Base-by-base conservation (phyloP, 441 rosid genomes). In the Gossypium davidsonii region DNA sequence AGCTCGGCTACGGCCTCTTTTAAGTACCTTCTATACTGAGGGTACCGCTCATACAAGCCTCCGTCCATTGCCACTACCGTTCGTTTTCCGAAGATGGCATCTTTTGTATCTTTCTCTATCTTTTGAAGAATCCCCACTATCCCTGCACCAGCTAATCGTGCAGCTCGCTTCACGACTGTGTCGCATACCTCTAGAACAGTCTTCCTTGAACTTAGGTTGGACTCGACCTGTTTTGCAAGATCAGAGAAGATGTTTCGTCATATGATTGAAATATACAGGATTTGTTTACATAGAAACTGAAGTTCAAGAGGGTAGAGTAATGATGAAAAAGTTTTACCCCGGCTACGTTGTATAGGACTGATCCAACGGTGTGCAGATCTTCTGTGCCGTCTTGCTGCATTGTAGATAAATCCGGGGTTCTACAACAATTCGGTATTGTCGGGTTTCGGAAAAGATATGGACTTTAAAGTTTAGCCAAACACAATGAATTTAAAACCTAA, bases 61-160 rank as follows among this genome's bases (percentile, higher is more conserved):
- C 95, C 98, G 6, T 94, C 97, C 90, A 86, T 89, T 8, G 97
- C 97, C 64, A 91, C 97, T 42, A 88, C 97, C 0, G 91, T 88
- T 76, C 87, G 85, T 80, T 87, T 86, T 20, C 92, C 86, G 0
- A 83, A 88, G 46, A 85, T 70, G 10, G 78, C 42, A 42, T 90
- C 90, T 76, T 85, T 77, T 0, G 96, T 84, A 25, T 89, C 95
- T 48, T 77, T 82, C 70, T 88, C 98, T 81, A 90, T 83, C 86
- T 90, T 91, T 72, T 90, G 89, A 52, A 91, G 85, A 74, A 91
- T 82, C 55, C 96, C 92, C 1, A 90, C 97, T 17, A 91, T 87
- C 56, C 98, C 97, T 1, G 95, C 97, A 48, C 97, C 97, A 0
- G 97, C 97, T 78, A 94, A 77, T 55, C 93, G 85, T 1, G 95